These are phyloP conservation scores for Lactifluus pinguis DNA, from an alignment of 768 basidiomycete species.

Conservation along the genomic window DNA sequence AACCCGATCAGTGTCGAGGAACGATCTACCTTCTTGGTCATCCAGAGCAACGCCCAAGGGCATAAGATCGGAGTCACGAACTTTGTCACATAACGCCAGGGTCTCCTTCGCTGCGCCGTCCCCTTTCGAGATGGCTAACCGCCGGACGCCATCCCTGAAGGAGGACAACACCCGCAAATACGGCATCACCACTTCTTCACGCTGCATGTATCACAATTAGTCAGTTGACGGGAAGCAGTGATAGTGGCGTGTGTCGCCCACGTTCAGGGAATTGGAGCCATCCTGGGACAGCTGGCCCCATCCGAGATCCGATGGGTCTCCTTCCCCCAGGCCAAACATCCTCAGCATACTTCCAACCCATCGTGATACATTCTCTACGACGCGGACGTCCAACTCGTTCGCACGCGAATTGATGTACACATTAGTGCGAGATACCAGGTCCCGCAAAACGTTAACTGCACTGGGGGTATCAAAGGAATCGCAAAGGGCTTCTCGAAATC, in stretches of 20 bases:
- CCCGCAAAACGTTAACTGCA: constrained; percentile 66
- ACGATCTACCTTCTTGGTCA: constrained; percentile 76
- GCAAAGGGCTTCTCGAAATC: constrained; percentile 81
- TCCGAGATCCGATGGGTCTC: constrained; percentile 59
- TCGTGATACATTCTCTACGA: constrained; percentile 54
- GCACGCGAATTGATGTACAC: constrained; percentile 72
- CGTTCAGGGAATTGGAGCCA: constrained; percentile 40
- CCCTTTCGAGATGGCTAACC: constrained; percentile 64
- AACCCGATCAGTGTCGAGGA: not conserved
- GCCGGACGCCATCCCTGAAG: constrained; percentile 86
- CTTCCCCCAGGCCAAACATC: constrained; percentile 74
- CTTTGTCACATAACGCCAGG: constrained; percentile 75
- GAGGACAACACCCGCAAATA: constrained; percentile 77
- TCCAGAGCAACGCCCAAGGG: constrained; percentile 94
- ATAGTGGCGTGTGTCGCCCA: constrained; percentile 27
- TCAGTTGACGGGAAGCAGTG: constrained; percentile 3
- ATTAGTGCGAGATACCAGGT: constrained; percentile 79
- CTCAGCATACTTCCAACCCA: constrained; percentile 70
- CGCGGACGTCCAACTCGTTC: constrained; percentile 47
- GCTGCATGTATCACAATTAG: constrained; percentile 34
- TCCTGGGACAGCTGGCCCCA: constrained; percentile 66
- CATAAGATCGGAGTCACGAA: constrained; percentile 84
- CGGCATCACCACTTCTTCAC: constrained; percentile 80
- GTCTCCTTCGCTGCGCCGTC: constrained; percentile 69
- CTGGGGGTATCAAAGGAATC: constrained; percentile 96